Conservation (phyloP, 2,329 filamentous ascomycete species). For the Cercospora sp. region DNA sequence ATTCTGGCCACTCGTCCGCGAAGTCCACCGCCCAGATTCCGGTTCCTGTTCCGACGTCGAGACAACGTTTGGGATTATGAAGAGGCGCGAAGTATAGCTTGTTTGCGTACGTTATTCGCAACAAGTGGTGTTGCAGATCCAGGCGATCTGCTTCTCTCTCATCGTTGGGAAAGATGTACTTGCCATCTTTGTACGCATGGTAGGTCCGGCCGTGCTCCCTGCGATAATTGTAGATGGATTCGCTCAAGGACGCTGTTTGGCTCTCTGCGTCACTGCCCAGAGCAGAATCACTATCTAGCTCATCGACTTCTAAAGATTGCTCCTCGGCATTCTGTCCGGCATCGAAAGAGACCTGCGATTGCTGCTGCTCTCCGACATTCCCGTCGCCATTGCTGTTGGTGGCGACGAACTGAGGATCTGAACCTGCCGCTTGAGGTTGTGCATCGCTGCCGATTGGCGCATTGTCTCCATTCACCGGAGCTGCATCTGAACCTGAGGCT, state of each 20-base stretch:
- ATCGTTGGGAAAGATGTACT: conserved; percentile 47
- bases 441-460: neutral
- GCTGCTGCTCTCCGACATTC: neutral
- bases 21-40: conserved; percentile 61
- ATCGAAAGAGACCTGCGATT: conserved; percentile 12
- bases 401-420: neutral
- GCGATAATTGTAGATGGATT: conserved; percentile 42
- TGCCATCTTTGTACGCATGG: conserved; percentile 44
- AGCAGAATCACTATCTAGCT: conserved; percentile 40
- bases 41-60: conserved; percentile 57
- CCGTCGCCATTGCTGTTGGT: conserved; percentile 1
- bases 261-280: conserved; percentile 41
- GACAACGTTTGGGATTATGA: conserved; percentile 44
- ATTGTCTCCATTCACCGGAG: neutral
- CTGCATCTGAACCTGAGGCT: neutral
- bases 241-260: conserved; percentile 39
- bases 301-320: conserved; percentile 41
- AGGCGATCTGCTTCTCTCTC: conserved; percentile 43
- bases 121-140: conserved; percentile 47
- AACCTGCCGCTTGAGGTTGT: neutral
- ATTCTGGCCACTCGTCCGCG: conserved; percentile 46
- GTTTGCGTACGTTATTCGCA: conserved; percentile 52
- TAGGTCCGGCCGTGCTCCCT: conserved; percentile 43
- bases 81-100: conserved; percentile 51
- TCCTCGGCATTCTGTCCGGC: conserved; percentile 36